phyloP scores from a whole-genome alignment of 2,329 filamentous ascomycete species.

The Eutypella sp. region DNA sequence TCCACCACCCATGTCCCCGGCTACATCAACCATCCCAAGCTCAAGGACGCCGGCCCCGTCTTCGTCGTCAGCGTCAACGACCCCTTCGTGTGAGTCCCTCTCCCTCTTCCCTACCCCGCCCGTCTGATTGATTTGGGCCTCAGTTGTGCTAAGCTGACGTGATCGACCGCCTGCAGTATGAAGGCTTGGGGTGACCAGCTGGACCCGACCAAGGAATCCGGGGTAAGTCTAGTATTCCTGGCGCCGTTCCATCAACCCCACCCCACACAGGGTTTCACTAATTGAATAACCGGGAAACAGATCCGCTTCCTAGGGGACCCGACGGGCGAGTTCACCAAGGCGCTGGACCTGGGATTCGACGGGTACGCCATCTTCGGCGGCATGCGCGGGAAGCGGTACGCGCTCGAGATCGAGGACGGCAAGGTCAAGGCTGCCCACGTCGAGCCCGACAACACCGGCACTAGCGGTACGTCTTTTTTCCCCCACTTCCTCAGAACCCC shows the following conservation, averaged over 20 bases:
- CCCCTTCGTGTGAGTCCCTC: slow-evolving; percentile 72
- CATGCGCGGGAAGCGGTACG: slow-evolving; percentile 81
- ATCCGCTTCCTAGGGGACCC: slow-evolving; percentile 88
- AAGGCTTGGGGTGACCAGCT: slow-evolving; percentile 81
- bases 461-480: slow-evolving; percentile 54
- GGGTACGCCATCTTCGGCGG: slow-evolving; percentile 75
- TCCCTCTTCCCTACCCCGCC: background rate
- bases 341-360: slow-evolving; percentile 79
- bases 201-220: slow-evolving; percentile 68
- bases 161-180: slow-evolving; percentile 51
- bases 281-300: slow-evolving; percentile 45
- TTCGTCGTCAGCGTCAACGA: slow-evolving; percentile 94
- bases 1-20: slow-evolving; percentile 71
- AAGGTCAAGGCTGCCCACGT: slow-evolving; percentile 77
- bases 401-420: slow-evolving; percentile 75
- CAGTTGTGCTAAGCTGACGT: slow-evolving; percentile 2
- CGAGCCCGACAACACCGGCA: slow-evolving; percentile 84
- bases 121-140: background rate
- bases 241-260: background rate
- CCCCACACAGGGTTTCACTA: background rate
- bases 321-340: slow-evolving; percentile 72
- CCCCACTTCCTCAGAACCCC: background rate
- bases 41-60: slow-evolving; percentile 76
- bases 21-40: slow-evolving; percentile 73
- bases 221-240: slow-evolving; percentile 53